phyloP scores from a whole-genome alignment of 1,284 basidiomycete species.

The Trichosporon sp. region DNA sequence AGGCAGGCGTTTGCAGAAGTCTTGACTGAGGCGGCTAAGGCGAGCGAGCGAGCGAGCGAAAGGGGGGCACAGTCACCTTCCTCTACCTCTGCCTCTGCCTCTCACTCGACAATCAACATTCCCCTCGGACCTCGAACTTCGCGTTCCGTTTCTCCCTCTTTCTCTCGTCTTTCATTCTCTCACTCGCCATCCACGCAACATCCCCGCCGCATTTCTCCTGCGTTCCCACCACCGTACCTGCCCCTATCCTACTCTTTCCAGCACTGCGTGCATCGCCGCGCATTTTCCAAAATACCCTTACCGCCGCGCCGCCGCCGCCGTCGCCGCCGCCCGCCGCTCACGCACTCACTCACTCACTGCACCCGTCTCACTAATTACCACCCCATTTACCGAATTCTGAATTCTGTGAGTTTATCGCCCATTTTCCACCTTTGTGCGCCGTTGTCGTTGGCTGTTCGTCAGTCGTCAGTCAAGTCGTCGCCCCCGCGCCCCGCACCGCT shows the following conservation, averaged over 20 bases:
- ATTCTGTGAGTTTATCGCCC: constrained; percentile 1
- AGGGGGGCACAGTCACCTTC: neutral
- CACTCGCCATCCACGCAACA: neutral
- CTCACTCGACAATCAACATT: neutral
- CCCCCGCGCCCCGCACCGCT: too few relatives aligned
- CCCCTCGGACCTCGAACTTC: neutral
- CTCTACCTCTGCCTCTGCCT: neutral
- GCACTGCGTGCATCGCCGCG: neutral
- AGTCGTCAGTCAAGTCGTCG: too few relatives aligned
- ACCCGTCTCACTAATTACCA: neutral
- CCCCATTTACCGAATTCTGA: neutral
- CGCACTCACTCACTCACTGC: too few relatives aligned
- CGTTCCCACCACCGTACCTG: neutral
- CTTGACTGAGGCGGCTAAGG: neutral
- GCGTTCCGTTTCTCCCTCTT: neutral
- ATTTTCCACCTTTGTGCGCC: constrained; percentile 3
- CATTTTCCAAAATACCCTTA: neutral
- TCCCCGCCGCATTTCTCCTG: neutral
- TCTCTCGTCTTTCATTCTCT: neutral
- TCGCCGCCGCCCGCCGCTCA: too few relatives aligned
- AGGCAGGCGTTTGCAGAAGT: too few relatives aligned
- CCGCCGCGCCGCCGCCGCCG: neutral
- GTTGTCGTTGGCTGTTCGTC: too few relatives aligned
- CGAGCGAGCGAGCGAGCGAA: too few relatives aligned
- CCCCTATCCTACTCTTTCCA: neutral